Evolutionary conservation across 129 eudicot species (phyloP), one percentile per base, ranked within the genome.

Genomic region (Deinandra increscens): DNA sequence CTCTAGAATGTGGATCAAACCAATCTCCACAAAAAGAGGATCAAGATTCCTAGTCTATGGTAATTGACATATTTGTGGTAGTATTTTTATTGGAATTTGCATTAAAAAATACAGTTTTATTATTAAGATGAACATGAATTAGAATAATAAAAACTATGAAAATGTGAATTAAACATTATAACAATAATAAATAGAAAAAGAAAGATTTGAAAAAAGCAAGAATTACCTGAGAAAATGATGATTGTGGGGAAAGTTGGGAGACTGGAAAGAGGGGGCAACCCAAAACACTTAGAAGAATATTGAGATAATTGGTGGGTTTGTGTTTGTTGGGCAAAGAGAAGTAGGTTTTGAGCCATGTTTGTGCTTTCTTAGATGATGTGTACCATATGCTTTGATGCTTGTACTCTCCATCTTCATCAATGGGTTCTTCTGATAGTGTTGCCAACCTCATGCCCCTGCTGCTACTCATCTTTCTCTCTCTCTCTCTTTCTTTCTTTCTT

Each of bases 221-320:
- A 26, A 26, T 49, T 77, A 86, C 92, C 78, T 81, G 84, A 36
- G 54, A 53, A 63, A 37, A 17, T 66, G 84, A 60, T 12, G 71
- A 70, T 46, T 38, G 55, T 15, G 83, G 84, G 58, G 71, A 65
- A 42, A 84, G 68, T 31, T 80, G 33, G 14, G 99, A 85, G 51
- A 92, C 79, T 49, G 98, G 98, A 37, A 86, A 85, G 10, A 93
- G 95, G 69, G 99, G 99, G 81, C 97, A 93, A 17, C 91, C 99
- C 66, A 93, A 82, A 78, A 93, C 98, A 74, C 97, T 89, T 7
- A 93, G 59, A 59, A 93, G 95, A 72, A 89, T 66, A 51, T 82
- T 89, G 80, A 89, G 91, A 70, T 93, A 60, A 34, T 81, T 77
- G 55, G 15, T 82, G 61, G 96, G 88, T 70, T 87, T 87, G 73